Base-by-base conservation (phyloP, 148 eudicot species). In the Vaccinium myrtillus region DNA sequence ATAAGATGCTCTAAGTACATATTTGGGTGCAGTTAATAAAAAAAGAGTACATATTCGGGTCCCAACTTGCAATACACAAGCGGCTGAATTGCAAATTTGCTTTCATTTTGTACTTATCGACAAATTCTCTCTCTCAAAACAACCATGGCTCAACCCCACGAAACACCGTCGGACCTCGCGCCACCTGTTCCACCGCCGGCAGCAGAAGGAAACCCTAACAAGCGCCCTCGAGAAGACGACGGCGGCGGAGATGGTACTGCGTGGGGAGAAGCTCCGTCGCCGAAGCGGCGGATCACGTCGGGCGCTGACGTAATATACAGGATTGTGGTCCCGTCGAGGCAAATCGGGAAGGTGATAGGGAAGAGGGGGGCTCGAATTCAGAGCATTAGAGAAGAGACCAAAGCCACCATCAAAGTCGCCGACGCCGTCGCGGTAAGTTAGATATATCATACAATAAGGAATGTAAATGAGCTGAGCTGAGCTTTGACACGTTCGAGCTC, bases 291-390 rank as follows among this genome's bases (percentile, higher is more conserved):
- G 23, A 87, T 87, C 86, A 91, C 90, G 67, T 79, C 88, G 30
- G 89, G 89, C 54, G 86, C 85, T 46, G 98, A 95, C 85, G 88
- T 95, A 4, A 23, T 95, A 84, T 94, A 87, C 84, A 90, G 98
- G 81, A 92, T 95, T 32, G 88, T 95, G 80, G 94, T 95, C 63
- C 96, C 98, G 6, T 94, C 98, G 83, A 87, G 88, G 58, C 93
- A 94, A 84, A 95, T 95, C 79, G 98, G 98, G n/a, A 95, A 95
- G 85, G 98, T 95, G 43, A 95, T 95, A 59, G 98, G 98, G 4
- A 94, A 89, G 80, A 90, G 67, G 15, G 98, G 98, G 19, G 83
- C 85, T 88, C 89, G 98, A 23, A 93, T 95, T 75, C 98, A 93
- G 93, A 94, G 90, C 87, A 91, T 95, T 85, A 83, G 98, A 1